phyloP scores from a whole-genome alignment of 768 basidiomycete genomes.

The Tricholoma sp. region DNA sequence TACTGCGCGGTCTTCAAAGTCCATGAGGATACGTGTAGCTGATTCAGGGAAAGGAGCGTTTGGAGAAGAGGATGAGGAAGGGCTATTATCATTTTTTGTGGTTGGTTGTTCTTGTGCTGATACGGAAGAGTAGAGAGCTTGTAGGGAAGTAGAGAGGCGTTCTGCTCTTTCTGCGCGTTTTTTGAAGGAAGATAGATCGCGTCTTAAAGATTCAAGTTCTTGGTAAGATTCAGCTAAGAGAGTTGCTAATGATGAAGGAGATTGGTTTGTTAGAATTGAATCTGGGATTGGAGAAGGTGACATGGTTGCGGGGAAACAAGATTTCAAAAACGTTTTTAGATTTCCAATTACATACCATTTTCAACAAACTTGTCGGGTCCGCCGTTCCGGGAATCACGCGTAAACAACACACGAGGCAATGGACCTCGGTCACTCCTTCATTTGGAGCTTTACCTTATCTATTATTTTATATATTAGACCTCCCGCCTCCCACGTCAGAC shows the following conservation, averaged over 20 bases:
- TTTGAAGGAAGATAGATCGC: constrained; percentile 36
- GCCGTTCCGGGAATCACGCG: background rate
- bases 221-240: constrained; percentile 51
- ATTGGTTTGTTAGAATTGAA: too few species aligned
- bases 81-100: too few species aligned
- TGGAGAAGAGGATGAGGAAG: constrained; percentile 1
- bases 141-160: constrained; percentile 26
- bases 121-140: constrained; percentile 9
- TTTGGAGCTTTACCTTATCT: background rate
- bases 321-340: too few species aligned
- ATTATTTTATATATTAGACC: too few species aligned
- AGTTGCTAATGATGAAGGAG: constrained; percentile 36
- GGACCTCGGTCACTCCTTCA: background rate
- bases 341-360: too few species aligned
- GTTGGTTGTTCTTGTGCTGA: constrained; percentile 11
- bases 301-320: too few species aligned
- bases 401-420: background rate
- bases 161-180: constrained; percentile 55
- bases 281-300: background rate
- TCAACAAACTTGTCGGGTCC: too few species aligned
- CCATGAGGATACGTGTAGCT: constrained; percentile 32
- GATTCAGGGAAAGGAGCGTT: constrained; percentile 13
- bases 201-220: constrained; percentile 46
- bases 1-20: constrained; percentile 45
- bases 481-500: too few species aligned